phyloP scores from a whole-genome alignment of 2,329 filamentous ascomycete genomes.

The Fusarium sp. region DNA sequence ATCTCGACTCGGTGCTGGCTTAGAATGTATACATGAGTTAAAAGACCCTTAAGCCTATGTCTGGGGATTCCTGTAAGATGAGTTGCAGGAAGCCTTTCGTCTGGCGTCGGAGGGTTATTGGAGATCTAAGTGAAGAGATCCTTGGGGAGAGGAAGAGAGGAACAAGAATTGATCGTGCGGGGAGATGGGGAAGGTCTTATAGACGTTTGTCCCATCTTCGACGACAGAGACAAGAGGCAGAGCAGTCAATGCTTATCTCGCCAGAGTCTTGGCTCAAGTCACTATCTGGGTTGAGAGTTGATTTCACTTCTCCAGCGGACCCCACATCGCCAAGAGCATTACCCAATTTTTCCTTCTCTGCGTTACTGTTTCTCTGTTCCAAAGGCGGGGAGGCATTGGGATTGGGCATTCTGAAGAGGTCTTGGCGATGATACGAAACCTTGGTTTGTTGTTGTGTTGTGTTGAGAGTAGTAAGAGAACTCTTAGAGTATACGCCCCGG shows the following conservation, averaged over 20 bases:
- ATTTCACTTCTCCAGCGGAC: slow-evolving; percentile 20
- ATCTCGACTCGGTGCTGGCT: slow-evolving; percentile 7
- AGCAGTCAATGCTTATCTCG: slow-evolving; percentile 32
- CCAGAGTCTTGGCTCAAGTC: slow-evolving; percentile 25
- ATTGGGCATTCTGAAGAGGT: slow-evolving; percentile 13
- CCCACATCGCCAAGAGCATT: slow-evolving; percentile 38
- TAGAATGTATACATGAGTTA: slow-evolving; percentile 1
- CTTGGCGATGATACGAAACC: slow-evolving; percentile 39
- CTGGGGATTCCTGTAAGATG: slow-evolving; percentile 33
- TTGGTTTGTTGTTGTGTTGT: slow-evolving; percentile 36
- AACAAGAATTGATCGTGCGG: slow-evolving; percentile 14
- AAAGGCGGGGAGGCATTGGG: slow-evolving; percentile 37
- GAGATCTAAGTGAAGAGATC: slow-evolving; percentile 25
- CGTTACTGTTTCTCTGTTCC: slow-evolving; percentile 24
- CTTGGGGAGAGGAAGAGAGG: slow-evolving; percentile 18
- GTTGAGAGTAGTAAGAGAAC: background rate
- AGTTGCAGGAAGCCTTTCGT: slow-evolving; percentile 38
- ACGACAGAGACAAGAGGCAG: background rate
- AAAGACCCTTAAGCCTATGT: slow-evolving; percentile 26
- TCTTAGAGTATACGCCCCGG: slow-evolving; percentile 11
- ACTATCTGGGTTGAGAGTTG: slow-evolving; percentile 24
- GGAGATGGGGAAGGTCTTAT: slow-evolving; percentile 39
- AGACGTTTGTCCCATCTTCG: slow-evolving; percentile 25
- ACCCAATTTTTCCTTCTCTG: slow-evolving; percentile 41
- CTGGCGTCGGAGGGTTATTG: slow-evolving; percentile 27